Conservation (phyloP, 768 basidiomycete genomes). For the Xerocomus spinulosus region DNA sequence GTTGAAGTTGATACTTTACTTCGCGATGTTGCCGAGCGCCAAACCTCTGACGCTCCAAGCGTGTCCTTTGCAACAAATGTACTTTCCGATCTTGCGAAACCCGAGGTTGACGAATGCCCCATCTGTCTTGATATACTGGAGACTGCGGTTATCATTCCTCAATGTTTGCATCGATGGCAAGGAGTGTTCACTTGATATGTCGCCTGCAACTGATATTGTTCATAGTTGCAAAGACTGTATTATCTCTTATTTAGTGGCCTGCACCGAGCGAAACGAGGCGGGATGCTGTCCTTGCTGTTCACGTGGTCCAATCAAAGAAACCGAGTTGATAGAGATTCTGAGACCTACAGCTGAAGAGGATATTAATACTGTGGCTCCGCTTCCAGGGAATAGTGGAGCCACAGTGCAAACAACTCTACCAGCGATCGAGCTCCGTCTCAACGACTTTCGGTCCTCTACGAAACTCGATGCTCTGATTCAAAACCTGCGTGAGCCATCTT, state of each 20-base stretch:
- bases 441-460: slow-evolving; percentile 86
- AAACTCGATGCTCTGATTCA: slow-evolving; percentile 82
- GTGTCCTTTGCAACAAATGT: slow-evolving; percentile 60
- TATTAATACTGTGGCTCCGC: not conserved
- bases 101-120: slow-evolving; percentile 66
- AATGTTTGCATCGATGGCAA: slow-evolving; percentile 75
- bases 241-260: slow-evolving; percentile 61
- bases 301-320: slow-evolving; percentile 60
- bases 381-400: slow-evolving; percentile 13
- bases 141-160: slow-evolving; percentile 60
- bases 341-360: slow-evolving; percentile 24
- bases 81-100: slow-evolving; percentile 49
- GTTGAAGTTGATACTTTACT: slow-evolving; percentile 61
- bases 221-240: slow-evolving; percentile 89
- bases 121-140: slow-evolving; percentile 81
- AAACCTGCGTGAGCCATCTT: slow-evolving; percentile 53
- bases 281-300: slow-evolving; percentile 79
- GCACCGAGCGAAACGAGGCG: slow-evolving; percentile 65
- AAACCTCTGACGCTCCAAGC: slow-evolving; percentile 24
- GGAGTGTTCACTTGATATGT: not conserved
- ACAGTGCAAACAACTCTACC: slow-evolving; percentile 29
- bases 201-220: not conserved
- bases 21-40: slow-evolving; percentile 42
- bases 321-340: slow-evolving; percentile 61
- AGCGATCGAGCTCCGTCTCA: slow-evolving; percentile 59